Evolutionary conservation across 345 rosid genomes (phyloP), one percentile per base, ranked within the genome.

Genomic region (Pistacia vera): DNA sequence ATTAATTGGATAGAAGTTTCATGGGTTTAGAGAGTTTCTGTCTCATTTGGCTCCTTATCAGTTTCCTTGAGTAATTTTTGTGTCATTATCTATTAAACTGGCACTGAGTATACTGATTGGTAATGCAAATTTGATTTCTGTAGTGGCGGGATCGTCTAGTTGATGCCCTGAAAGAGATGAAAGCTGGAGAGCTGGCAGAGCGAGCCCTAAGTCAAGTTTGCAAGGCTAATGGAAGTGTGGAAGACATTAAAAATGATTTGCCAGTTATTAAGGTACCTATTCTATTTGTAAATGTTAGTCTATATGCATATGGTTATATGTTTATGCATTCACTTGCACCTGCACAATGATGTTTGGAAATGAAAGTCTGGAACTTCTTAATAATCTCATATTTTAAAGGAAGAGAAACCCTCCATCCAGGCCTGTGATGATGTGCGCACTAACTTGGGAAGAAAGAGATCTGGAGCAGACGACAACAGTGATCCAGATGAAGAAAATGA

Each of bases 81-180:
- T 57, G 66, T 66, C 33, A 60, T 74, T 18, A 11, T n/a, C 41
- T 75, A 18, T 67, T 38, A 41, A 41, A 41, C 46, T 41, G 46
- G 46, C 46, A 5, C 46, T 41, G 46, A 56, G 12, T 16, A n/a
- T 38, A 74, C 69, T 18, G 20, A 35, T 72, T 59, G 71, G 63
- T 73, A 41, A 58, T 78, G 58, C 62, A 60, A 61, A 78, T 41
- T 76, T 75, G 74, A 57, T 86, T 78, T 83, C 64, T 88, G 67
- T 77, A 93, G 99, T 95, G 99, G 99, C 88, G 93, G 78, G 97
- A 90, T 78, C 96, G 97, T 78, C 78, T 95, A 80, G 79, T 78
- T 48, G 86, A 85, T 80, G 94, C 94, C 77, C 79, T 95, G 82
- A 89, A 84, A 85, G 91, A 85, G 81, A 85, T 93, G 88, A 84